A percentile compares a stretch with the other conserved stretches of the same genome.
phyloP scores from a whole-genome alignment of 176 grass and related monocot species.

The Pontederia paniculata region DNA sequence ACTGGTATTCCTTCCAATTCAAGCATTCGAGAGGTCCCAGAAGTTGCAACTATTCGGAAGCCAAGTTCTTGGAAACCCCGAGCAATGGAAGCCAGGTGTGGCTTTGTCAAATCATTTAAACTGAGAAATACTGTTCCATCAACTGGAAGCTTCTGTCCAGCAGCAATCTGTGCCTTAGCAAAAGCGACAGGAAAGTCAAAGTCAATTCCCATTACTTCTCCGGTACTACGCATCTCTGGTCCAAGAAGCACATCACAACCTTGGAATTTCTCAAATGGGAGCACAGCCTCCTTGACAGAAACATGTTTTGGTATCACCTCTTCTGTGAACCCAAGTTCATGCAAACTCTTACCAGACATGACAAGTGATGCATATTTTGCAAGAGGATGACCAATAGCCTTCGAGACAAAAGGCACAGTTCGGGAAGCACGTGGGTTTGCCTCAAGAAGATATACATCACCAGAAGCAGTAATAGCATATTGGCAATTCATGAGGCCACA shows the following conservation, averaged over 20 bases:
- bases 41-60: slow-evolving; percentile 77
- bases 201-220: slow-evolving; percentile 98
- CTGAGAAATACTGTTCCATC: slow-evolving; percentile 79
- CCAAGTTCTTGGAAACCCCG: slow-evolving; percentile 59
- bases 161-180: slow-evolving; percentile 96
- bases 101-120: slow-evolving; percentile 82
- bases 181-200: slow-evolving; percentile 81
- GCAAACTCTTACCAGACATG: slow-evolving; percentile 75
- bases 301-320: slow-evolving; percentile 93
- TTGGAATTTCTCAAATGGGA: slow-evolving; percentile 99
- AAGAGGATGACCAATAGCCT: slow-evolving; percentile 92
- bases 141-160: slow-evolving; percentile 75
- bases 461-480: slow-evolving; percentile 83
- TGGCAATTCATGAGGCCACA: slow-evolving; percentile 98
- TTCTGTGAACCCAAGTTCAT: slow-evolving; percentile 67
- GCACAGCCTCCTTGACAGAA: slow-evolving; percentile 90
- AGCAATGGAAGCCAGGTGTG: slow-evolving; percentile 65
- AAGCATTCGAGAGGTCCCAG: slow-evolving; percentile 79
- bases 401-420: slow-evolving; percentile 96
- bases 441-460: slow-evolving; percentile 85
- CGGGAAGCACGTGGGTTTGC: slow-evolving; percentile 88
- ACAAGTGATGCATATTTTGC: slow-evolving; percentile 97
- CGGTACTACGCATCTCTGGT: slow-evolving; percentile 97
- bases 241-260: slow-evolving; percentile 97
- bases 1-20: slow-evolving; percentile 67